A percentile compares a stretch with the other conserved stretches of the same genome.
Evolutionary conservation across 2,329 filamentous ascomycete genomes (phyloP).

Genomic region (Aureobasidium uvarum): DNA sequence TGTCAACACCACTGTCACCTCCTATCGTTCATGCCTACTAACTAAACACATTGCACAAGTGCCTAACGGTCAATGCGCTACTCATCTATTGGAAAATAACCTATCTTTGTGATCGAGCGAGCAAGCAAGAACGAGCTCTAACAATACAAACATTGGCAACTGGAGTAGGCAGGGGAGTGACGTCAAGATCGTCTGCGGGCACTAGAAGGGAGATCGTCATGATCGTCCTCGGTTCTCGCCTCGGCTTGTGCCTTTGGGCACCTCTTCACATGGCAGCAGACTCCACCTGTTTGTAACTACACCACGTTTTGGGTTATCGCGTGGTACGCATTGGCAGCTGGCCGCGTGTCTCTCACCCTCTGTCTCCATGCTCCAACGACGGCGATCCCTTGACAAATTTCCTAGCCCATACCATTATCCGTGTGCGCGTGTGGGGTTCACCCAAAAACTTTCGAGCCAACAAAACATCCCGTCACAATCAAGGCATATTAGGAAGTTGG

Average conservation of each 20-base stretch:
- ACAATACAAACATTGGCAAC: not conserved
- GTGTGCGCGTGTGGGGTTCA: not conserved
- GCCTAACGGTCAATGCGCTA: no score
- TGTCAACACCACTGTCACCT: not conserved
- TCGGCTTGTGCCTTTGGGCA: not conserved
- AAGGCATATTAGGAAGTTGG: not conserved
- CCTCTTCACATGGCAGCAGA: conserved; percentile 2
- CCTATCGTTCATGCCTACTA: not conserved
- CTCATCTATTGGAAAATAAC: not conserved
- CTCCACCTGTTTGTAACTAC: not conserved
- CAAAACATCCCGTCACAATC: not conserved
- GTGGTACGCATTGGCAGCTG: not conserved
- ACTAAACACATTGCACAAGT: not conserved
- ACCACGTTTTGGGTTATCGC: not conserved
- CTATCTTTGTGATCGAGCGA: not conserved
- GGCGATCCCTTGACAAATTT: not conserved
- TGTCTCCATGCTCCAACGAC: not conserved
- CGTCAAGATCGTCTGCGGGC: conserved; percentile 3
- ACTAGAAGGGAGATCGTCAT: conserved; percentile 17
- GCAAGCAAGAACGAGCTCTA: not conserved
- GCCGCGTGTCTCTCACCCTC: not conserved
- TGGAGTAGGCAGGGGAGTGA: not conserved
- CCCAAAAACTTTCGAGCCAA: not conserved
- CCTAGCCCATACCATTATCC: not conserved
- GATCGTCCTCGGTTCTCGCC: conserved; percentile 13